Evolutionary conservation across 306 rosid species (phyloP), one percentile per base, ranked within the genome.

Genomic region (Vachellia collinsii): DNA sequence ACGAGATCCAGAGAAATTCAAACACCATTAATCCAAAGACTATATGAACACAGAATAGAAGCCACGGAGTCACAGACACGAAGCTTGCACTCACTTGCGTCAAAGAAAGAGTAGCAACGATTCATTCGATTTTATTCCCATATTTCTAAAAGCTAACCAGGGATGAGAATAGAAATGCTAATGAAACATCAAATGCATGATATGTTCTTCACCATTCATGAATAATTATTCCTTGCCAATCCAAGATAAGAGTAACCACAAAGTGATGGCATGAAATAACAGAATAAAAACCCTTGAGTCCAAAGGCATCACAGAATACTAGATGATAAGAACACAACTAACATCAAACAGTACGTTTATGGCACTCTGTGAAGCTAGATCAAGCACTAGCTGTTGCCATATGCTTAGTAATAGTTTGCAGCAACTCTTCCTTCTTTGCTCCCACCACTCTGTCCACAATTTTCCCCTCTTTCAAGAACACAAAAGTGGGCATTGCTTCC

Each of bases 401-500:
- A 68, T 92, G 97, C 84, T 88, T 89, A 22, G 81, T 82, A 77
- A 95, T 62, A 38, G 85, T 89, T 85, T 87, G 90, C 80, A 84
- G 91, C 56, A 96, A 88, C 62, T 90, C 97, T 1, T 95, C 98
- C 83, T 90, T 93, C 92, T 87, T 92, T 34, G 93, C 98, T 84
- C 97, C 99, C 41, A 96, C 94, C 77, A 92, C 97, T 72, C 85
- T 92, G 86, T 79, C 98, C 80, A 93, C 63, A 66, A 93, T 91
- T 12, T 75, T 86, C 61, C 98, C 98, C 72, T 93, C 97, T 83
- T 93, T 93, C 89, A 93, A 68, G 73, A 96, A 89, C 90, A 93
- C 84, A 87, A 96, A 96, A 3, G 98, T 92, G 0, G 98, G 98
- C 99, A 96, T 93, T 80, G 97, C 94, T 84, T 96, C 97, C 82